Percentiles rank a stretch among this genome's conserved stretches.
phyloP scores from a whole-genome alignment of 495 filamentous ascomycete genomes.

The Penicillium steckii region DNA sequence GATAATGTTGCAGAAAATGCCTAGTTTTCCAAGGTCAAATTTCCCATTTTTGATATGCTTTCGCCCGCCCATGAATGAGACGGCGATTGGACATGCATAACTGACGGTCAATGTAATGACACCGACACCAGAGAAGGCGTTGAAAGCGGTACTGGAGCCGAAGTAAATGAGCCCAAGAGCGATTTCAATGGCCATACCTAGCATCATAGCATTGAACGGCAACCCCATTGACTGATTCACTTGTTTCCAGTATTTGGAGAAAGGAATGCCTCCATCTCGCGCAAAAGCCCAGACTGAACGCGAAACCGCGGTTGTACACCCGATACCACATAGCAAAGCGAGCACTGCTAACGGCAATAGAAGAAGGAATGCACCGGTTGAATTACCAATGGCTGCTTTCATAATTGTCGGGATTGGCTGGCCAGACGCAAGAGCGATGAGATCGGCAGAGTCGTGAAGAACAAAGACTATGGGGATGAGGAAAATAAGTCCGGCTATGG shows the following conservation, averaged over 20 bases:
- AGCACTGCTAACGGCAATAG: slow-evolving; percentile 65
- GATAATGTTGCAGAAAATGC: slow-evolving; percentile 52
- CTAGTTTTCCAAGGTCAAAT: slow-evolving; percentile 56
- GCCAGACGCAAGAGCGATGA: slow-evolving; percentile 55
- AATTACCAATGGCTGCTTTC: slow-evolving; percentile 19
- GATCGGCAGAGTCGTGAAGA: slow-evolving; percentile 48
- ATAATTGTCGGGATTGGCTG: slow-evolving; percentile 20
- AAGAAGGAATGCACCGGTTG: slow-evolving; percentile 59
- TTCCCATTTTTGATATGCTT: slow-evolving; percentile 46
- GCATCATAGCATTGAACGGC: slow-evolving; percentile 49
- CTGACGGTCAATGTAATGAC: slow-evolving; percentile 56
- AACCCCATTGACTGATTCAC: slow-evolving; percentile 49
- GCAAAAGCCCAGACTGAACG: slow-evolving; percentile 54
- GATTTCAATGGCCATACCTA: slow-evolving; percentile 49
- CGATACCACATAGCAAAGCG: slow-evolving; percentile 29
- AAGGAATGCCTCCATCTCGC: slow-evolving; percentile 55
- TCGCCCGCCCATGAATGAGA: slow-evolving; percentile 46
- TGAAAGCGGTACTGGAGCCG: slow-evolving; percentile 54
- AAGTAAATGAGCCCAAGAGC: slow-evolving; percentile 59
- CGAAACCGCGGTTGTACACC: slow-evolving; percentile 11
- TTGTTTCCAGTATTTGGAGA: slow-evolving; percentile 54
- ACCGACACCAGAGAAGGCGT: slow-evolving; percentile 58
- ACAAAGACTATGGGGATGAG: slow-evolving; percentile 59
- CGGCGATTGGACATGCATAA: slow-evolving; percentile 52
- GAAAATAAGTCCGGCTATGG: slow-evolving; percentile 63